Conservation (phyloP, 768 basidiomycete genomes). For the Lactifluus echinatus region DNA sequence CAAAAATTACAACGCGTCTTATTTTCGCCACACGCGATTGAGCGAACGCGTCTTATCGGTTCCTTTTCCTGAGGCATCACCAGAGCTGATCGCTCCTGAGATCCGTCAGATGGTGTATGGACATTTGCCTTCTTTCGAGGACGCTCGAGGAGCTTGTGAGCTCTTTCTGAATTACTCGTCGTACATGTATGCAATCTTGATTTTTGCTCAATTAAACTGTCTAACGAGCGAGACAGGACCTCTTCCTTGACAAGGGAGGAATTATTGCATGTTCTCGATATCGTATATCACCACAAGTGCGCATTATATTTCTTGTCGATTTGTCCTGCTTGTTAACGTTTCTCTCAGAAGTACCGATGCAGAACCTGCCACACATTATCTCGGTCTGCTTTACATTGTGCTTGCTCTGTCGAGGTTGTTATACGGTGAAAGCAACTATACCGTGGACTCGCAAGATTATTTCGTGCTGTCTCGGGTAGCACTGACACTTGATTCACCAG, state of each 20-base stretch:
- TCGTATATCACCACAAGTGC: conserved; percentile 47
- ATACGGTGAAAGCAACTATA: conserved; percentile 42
- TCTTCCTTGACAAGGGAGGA: conserved; percentile 44
- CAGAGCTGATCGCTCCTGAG: conserved; percentile 14
- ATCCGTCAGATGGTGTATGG: conserved; percentile 38
- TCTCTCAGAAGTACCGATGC: conserved; percentile 32
- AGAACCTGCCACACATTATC: conserved; percentile 37
- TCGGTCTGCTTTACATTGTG: conserved; percentile 56
- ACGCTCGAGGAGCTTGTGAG: conserved; percentile 54
- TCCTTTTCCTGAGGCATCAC: conserved; percentile 19
- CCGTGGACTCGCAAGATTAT: conserved; percentile 51
- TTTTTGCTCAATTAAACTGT: background rate
- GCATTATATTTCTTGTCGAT: background rate
- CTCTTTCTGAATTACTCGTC: conserved; percentile 51
- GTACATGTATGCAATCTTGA: conserved; percentile 35
- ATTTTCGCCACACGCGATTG: conserved; percentile 16
- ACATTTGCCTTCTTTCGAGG: conserved; percentile 46
- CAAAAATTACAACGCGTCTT: background rate
- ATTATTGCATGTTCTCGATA: conserved; percentile 46
- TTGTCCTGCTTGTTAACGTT: background rate
- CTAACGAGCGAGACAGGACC: conserved; percentile 34
- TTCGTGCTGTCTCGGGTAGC: conserved; percentile 49
- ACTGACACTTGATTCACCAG: conserved; percentile 39
- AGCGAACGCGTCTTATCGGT: conserved; percentile 14
- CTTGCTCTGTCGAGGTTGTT: conserved; percentile 62